These are phyloP conservation scores for Helianthus tuberosus DNA, from an alignment of 129 eudicot genomes.

Conservation along the genomic window DNA sequence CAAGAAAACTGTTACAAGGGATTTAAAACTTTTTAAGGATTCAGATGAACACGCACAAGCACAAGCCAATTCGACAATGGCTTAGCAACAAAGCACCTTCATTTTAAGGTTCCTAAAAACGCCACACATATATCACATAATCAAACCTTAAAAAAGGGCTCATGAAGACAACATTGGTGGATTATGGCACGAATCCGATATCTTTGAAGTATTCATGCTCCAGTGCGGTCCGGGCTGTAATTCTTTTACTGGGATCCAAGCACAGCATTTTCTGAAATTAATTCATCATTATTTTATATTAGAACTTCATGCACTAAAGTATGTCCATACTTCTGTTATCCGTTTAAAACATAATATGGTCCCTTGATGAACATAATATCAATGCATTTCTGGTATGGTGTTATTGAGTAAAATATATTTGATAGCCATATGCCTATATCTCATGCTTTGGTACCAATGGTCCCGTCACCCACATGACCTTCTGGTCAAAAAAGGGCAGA, in stretches of 20 bases:
- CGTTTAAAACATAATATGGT: background rate
- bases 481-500: background rate
- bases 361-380: background rate
- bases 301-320: background rate
- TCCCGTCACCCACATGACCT: background rate
- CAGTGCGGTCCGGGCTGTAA: slow-evolving; percentile 83
- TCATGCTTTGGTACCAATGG: background rate
- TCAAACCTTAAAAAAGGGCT: slow-evolving; percentile 37
- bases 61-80: slow-evolving; percentile 42
- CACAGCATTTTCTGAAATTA: slow-evolving; percentile 79
- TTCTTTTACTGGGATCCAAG: slow-evolving; percentile 89
- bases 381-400: background rate
- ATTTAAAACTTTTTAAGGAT: slow-evolving; percentile 21
- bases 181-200: slow-evolving; percentile 67
- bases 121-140: slow-evolving; percentile 57
- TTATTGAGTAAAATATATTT: slow-evolving; percentile 2
- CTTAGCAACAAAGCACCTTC: slow-evolving; percentile 44
- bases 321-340: background rate
- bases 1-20: slow-evolving; percentile 39
- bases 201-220: slow-evolving; percentile 96
- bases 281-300: slow-evolving; percentile 10
- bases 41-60: slow-evolving; percentile 25
- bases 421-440: background rate
- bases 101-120: slow-evolving; percentile 29
- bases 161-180: slow-evolving; percentile 33